A percentile compares a stretch with the other conserved stretches of the same genome.
These are phyloP conservation scores for Noccaea caerulescens DNA, from an alignment of 345 rosid genomes.

Conservation along the genomic window DNA sequence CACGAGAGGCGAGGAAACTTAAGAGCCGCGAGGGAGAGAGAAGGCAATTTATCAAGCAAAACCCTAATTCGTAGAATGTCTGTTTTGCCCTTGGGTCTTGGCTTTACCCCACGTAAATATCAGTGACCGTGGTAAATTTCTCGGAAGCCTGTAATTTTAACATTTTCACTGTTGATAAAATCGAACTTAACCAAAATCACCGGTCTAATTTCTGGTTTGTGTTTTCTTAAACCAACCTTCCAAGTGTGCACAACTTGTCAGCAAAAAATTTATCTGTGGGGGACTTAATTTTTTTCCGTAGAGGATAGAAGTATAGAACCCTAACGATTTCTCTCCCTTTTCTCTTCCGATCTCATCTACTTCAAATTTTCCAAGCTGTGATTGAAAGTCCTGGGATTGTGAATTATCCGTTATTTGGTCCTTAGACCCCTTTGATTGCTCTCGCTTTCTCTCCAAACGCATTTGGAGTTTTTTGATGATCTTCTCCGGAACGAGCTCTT, in stretches of 20 bases:
- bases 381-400: background rate
- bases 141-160: background rate
- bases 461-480: conserved; percentile 17
- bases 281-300: background rate
- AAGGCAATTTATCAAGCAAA: background rate
- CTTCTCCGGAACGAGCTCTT: conserved; percentile 27
- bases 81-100: background rate
- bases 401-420: background rate
- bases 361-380: background rate
- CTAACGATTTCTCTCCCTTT: conserved; percentile 25
- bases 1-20: conserved; percentile 18
- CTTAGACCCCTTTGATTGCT: background rate
- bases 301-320: conserved; percentile 26
- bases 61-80: conserved; percentile 13
- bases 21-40: background rate
- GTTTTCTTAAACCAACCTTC: conserved; percentile 11
- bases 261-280: background rate
- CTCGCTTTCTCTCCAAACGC: conserved; percentile 2
- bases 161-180: background rate
- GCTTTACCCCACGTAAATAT: background rate
- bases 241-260: background rate
- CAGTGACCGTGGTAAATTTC: background rate
- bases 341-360: conserved; percentile 24
- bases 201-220: conserved; percentile 21
- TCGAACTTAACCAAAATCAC: background rate